Conservation (phyloP, 768 basidiomycete genomes). For the Cubamyces sp. region DNA sequence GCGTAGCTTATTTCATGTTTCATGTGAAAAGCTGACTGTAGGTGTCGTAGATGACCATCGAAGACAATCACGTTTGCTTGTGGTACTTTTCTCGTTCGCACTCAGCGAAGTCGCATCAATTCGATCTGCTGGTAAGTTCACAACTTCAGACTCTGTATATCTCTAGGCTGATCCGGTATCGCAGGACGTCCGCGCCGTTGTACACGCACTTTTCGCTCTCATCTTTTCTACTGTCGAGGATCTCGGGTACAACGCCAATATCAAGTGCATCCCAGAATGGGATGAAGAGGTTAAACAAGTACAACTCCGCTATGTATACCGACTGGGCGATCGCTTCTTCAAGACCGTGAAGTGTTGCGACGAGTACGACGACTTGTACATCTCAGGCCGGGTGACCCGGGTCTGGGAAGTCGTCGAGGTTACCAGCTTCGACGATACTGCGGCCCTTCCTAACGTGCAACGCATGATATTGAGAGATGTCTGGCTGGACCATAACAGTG, state of each 20-base stretch:
- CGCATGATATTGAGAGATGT: slow-evolving; percentile 11
- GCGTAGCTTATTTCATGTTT: neutral
- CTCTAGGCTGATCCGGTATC: neutral
- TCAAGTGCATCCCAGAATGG: neutral
- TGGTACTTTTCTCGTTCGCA: slow-evolving; percentile 14
- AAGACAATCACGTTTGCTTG: slow-evolving; percentile 5
- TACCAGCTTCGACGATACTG: slow-evolving; percentile 5
- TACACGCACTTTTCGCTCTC: slow-evolving; percentile 6
- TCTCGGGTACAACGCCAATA: slow-evolving; percentile 10
- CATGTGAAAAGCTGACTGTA: neutral
- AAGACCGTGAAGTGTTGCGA: slow-evolving; percentile 11
- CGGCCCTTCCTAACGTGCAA: slow-evolving; percentile 3
- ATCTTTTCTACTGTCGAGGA: slow-evolving; percentile 14
- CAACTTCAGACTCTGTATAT: neutral
- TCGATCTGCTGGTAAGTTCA: slow-evolving; percentile 7
- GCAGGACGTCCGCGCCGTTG: slow-evolving; percentile 10
- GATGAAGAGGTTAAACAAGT: neutral
- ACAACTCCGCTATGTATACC: slow-evolving; percentile 5
- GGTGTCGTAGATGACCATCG: slow-evolving; percentile 4
- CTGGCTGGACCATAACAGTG: slow-evolving; percentile 5
- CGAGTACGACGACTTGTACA: slow-evolving; percentile 9
- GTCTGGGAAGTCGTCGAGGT: slow-evolving; percentile 10
- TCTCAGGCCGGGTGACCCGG: slow-evolving; percentile 5
- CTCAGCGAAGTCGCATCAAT: slow-evolving; percentile 7
- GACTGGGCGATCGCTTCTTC: neutral